Base-by-base conservation (phyloP, 1,284 basidiomycete species). In the Sanghuangporus sanghuang region DNA sequence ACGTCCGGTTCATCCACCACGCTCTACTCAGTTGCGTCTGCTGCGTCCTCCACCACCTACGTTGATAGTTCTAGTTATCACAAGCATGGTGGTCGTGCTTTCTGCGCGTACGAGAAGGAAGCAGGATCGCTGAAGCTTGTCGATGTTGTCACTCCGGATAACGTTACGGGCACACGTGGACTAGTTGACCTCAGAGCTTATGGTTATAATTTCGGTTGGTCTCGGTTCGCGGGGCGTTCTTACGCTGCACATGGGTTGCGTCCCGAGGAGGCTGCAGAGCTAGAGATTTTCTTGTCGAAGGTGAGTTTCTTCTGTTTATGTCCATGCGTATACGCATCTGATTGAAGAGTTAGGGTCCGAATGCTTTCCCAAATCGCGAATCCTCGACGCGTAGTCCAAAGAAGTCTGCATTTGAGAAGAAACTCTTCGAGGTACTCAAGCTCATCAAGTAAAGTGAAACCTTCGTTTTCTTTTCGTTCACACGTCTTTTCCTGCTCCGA, bases 201-300 rank as follows among this genome's bases (percentile, higher is more conserved):
- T 12, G 60, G 60, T 23, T 61, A 61, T 18, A 35, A 46, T 35
- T 61, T 61, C 27, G 60, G 48, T 48, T 55, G 50, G 60, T 42
- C 36, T 61, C 36, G 52, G 4, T 53, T 61, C 36, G 50, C 52
- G 1, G 42, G 49, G 2, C 60, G 60, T 27, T 27, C 60, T 35
- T 44, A 55, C 2, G 27, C 23, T 44, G 18, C 23, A 4, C 53
- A 56, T 40, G 53, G 60, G 18, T 35, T 61, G 7, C 42, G 23
- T 23, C 52, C 60, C 6, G 53, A 61, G n/a, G 60, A 61, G n/a
- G 50, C 60, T 14, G 60, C 60, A 21, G 53, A 61, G 27, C 9
- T 61, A 6, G 52, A 61, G 32, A 39, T 46, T 11, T 61, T 35
- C 50, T 36, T 61, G 27, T 23, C 50, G 8, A 61, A 32, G 40